Evolutionary conservation across 768 basidiomycete genomes (phyloP).

Genomic region (Psilocybe azurescens): DNA sequence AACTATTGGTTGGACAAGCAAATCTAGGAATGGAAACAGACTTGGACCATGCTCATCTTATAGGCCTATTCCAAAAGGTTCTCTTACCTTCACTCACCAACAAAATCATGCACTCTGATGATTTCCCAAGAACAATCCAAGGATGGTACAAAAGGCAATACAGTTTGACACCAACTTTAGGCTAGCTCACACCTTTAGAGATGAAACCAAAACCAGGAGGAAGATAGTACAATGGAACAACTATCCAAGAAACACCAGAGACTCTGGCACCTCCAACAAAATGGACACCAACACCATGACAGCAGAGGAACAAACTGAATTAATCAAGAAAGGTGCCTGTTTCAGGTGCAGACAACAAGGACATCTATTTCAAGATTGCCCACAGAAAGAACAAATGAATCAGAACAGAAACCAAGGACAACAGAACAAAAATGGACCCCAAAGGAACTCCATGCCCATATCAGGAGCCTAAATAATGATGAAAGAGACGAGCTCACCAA

Average conservation of each 20-base stretch:
- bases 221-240: neutral
- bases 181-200: neutral
- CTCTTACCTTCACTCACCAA: neutral
- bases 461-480: no score
- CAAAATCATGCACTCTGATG: neutral
- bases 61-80: neutral
- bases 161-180: neutral
- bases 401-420: no score
- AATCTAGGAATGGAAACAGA: no score
- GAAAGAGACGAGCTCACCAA: no score
- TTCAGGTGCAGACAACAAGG: slow-evolving; percentile 9
- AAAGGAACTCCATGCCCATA: no score
- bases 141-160: neutral
- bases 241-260: neutral
- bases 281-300: slow-evolving; percentile 10
- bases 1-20: no score
- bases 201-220: neutral
- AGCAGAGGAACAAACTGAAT: slow-evolving; percentile 1
- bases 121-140: neutral
- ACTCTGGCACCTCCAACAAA: slow-evolving; percentile 6
- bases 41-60: neutral
- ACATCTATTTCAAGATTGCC: slow-evolving; percentile 8
- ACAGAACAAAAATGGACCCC: no score
- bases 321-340: slow-evolving; percentile 11
- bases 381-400: neutral